phyloP scores from a whole-genome alignment of 2,329 filamentous ascomycete genomes.

The Hymenoscyphus occultus region DNA sequence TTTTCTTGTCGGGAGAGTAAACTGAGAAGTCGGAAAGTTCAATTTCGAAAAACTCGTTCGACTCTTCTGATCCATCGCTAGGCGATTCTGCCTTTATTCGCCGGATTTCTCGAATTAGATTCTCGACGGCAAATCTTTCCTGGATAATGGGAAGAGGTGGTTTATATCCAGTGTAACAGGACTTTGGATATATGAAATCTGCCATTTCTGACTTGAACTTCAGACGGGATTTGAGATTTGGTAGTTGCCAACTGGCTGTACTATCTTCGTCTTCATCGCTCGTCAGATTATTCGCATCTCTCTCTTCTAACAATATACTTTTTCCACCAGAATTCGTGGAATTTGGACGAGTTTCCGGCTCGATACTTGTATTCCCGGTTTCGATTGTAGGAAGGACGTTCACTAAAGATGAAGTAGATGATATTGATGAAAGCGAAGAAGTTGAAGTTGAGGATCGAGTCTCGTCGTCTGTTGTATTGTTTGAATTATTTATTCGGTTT shows the following conservation, averaged over 20 bases:
- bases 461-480: too few species aligned
- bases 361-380: too few species aligned
- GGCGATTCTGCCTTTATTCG: not conserved
- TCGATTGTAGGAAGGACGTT: too few species aligned
- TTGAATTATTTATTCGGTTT: not conserved
- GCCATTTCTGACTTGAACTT: not conserved
- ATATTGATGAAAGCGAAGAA: not conserved
- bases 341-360: too few species aligned
- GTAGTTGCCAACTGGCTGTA: not conserved
- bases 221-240: not conserved
- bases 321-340: not conserved
- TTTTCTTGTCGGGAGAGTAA: conserved; percentile 43
- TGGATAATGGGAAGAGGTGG: conserved; percentile 19
- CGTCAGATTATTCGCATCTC: not conserved
- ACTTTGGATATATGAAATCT: conserved; percentile 18
- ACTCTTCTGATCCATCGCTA: not conserved
- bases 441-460: not conserved
- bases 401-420: too few species aligned
- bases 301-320: not conserved
- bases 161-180: conserved; percentile 15
- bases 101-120: conserved; percentile 10
- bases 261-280: not conserved
- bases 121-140: conserved; percentile 19
- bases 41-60: conserved; percentile 41
- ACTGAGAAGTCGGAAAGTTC: conserved; percentile 57